Evolutionary conservation across 2,329 filamentous ascomycete species (phyloP), one percentile per base, ranked within the genome.

Genomic region (Microdochium paspali): DNA sequence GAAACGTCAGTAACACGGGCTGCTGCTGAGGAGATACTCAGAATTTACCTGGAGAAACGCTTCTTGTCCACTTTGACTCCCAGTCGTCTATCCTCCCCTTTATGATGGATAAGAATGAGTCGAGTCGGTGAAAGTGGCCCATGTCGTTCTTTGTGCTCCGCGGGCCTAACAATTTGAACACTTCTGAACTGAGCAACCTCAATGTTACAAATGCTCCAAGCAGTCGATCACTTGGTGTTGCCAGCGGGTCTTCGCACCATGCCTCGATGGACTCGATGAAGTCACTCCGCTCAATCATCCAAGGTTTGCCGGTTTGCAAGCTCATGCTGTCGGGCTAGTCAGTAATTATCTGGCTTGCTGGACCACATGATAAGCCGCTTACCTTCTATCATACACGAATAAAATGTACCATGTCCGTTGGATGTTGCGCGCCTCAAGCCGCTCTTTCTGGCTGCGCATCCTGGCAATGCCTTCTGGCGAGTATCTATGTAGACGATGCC

Each of bases 351-450:
- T 9, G 25, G 15, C 31, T 3, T 9, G n/a, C n/a, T 7, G 13
- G 10, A 35, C 18, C 6, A 18, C 31, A n/a, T n/a, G n/a, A 5
- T 6, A 18, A 5, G 10, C 3, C 3, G 47, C 57, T 31, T 53
- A 66, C 66, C 65, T 67, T 47, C 64, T 55, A 50, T 68, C 65
- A 50, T 68, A 69, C 0, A 68, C 61, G 52, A 68, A 68, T 9
- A 68, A 44, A 10, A 68, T 54, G 28, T 65, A 57, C 66, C 65
- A 68, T 2, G 61, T 64, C 32, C 66, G 54, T 28, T 68, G 62
- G 23, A 63, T 57, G 43, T 65, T 68, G 30, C 65, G 58, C 12
- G 51, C 50, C 47, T 65, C 57, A 39, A 60, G 55, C 13, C 53
- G 48, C 48, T 56, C 47, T 2, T 45, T 15, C 10, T 60, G 53